Conservation (phyloP, 495 filamentous ascomycete genomes). For the Penicillium argentinense region DNA sequence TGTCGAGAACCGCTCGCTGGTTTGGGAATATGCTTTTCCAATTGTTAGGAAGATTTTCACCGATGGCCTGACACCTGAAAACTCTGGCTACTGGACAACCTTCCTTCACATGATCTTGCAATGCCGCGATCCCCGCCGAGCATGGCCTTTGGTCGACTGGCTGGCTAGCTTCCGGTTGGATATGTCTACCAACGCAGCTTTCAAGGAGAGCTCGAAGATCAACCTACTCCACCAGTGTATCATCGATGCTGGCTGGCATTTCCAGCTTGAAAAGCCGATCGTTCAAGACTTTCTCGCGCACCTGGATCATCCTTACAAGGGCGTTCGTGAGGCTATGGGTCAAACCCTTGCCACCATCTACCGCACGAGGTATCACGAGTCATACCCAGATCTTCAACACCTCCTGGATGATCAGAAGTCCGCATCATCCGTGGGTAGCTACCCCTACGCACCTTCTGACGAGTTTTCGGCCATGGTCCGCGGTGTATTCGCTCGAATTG, state of each 20-base stretch:
- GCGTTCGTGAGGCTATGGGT: constrained; percentile 92
- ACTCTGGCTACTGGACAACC: constrained; percentile 88
- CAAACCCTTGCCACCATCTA: constrained; percentile 83
- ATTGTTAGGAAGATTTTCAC: constrained; percentile 82
- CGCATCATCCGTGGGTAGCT: constrained; percentile 79
- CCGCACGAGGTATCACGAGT: constrained; percentile 88
- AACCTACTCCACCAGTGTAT: constrained; percentile 87
- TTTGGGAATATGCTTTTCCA: constrained; percentile 90
- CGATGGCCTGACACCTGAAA: constrained; percentile 92
- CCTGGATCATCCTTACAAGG: constrained; percentile 96
- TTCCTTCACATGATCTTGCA: constrained; percentile 85
- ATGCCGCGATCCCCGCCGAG: constrained; percentile 81
- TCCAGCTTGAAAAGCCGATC: constrained; percentile 88
- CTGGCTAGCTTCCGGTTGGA: constrained; percentile 85
- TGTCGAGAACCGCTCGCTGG: constrained; percentile 62
- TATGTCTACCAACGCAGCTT: constrained; percentile 93
- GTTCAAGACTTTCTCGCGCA: constrained; percentile 85
- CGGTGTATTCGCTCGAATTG: constrained; percentile 76
- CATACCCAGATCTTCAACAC: constrained; percentile 71
- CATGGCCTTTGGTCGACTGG: constrained; percentile 82
- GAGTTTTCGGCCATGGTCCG: constrained; percentile 73
- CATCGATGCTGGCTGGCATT: constrained; percentile 91
- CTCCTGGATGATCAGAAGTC: constrained; percentile 77
- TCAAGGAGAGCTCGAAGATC: constrained; percentile 98
- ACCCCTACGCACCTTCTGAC: constrained; percentile 73